These are phyloP conservation scores for Diplogelasinospora grovesii DNA, from an alignment of 495 filamentous ascomycete species.

Conservation along the genomic window DNA sequence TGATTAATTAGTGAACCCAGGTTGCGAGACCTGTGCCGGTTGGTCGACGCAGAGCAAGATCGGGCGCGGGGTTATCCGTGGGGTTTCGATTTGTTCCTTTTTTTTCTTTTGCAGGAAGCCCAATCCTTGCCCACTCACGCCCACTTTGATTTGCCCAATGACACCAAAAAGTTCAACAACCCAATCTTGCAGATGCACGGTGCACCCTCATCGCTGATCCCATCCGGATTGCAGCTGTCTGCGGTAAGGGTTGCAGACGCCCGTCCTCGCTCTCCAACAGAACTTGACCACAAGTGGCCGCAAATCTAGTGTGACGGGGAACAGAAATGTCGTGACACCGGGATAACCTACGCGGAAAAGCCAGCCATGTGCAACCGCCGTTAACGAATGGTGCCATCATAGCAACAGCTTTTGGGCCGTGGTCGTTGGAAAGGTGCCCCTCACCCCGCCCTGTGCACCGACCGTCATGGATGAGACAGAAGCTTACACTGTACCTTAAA, in stretches of 20 bases:
- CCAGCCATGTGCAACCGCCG: neutral
- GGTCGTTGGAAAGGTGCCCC: too few species aligned
- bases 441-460: neutral
- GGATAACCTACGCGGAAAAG: neutral
- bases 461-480: constrained; percentile 1
- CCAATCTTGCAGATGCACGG: too few species aligned
- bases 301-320: neutral
- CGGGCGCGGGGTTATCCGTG: constrained; percentile 19
- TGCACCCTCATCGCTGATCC: constrained; percentile 3
- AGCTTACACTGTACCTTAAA: too few species aligned
- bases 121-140: too few species aligned
- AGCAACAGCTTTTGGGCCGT: too few species aligned
- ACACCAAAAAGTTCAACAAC: too few species aligned
- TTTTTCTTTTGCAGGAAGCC: too few species aligned
- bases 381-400: too few species aligned
- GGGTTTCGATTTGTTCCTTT: constrained; percentile 14
- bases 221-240: constrained; percentile 11
- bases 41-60: constrained; percentile 11
- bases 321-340: constrained; percentile 1
- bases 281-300: neutral
- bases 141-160: too few species aligned
- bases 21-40: constrained; percentile 2
- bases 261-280: constrained; percentile 4
- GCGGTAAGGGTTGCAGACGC: constrained; percentile 10
- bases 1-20: neutral